Conservation (phyloP, 345 rosid species). For the Boechera retrofracta region DNA sequence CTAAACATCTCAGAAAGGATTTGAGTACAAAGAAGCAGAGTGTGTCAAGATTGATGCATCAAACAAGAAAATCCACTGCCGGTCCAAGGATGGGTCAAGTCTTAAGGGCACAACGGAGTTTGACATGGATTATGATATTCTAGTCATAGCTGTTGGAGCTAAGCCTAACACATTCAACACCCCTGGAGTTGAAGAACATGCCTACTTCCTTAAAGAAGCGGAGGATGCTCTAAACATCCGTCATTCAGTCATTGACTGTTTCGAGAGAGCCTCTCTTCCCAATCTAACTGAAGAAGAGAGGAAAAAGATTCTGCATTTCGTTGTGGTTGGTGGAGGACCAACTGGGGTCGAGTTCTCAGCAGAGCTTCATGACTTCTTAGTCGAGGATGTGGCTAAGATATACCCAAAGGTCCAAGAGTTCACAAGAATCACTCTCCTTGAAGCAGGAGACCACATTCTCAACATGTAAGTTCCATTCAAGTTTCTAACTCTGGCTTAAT, state of each 20-base stretch:
- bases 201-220: constrained; percentile 77
- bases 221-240: constrained; percentile 79
- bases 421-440: constrained; percentile 71
- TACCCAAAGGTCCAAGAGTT: constrained; percentile 61
- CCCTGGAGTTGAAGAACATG: constrained; percentile 77
- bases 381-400: constrained; percentile 63
- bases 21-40: constrained; percentile 70
- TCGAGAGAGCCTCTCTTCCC: constrained; percentile 77
- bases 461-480: constrained; percentile 60
- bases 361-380: constrained; percentile 73
- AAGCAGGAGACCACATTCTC: constrained; percentile 81
- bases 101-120: constrained; percentile 60
- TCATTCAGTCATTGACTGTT: constrained; percentile 65
- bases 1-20: constrained; percentile 53
- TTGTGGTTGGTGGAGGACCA: constrained; percentile 92
- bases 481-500: not conserved
- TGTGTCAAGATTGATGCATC: constrained; percentile 65
- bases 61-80: constrained; percentile 62
- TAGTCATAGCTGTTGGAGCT: constrained; percentile 76
- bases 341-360: constrained; percentile 92
- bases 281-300: constrained; percentile 69
- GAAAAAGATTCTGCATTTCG: constrained; percentile 75
- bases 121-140: constrained; percentile 68
- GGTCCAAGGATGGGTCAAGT: constrained; percentile 48
- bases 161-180: constrained; percentile 77